These are phyloP conservation scores for Ceratopteris richardii DNA, from an alignment of 75 land plant genomes.

Conservation along the genomic window DNA sequence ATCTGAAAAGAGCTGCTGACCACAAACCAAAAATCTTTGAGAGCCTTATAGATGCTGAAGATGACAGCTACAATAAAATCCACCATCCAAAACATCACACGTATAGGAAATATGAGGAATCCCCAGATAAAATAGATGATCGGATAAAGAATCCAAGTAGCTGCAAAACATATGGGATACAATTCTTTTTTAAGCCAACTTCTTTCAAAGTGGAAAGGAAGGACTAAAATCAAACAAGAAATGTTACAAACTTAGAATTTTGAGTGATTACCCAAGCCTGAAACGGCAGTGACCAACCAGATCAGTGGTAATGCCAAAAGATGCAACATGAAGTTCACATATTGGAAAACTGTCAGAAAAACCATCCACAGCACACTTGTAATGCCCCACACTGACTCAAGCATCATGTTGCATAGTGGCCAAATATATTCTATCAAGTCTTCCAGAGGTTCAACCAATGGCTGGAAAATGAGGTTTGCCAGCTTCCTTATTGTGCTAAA, in stretches of 20 bases:
- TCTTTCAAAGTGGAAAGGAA: not conserved
- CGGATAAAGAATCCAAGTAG: constrained; percentile 41
- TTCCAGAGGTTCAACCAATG: constrained; percentile 50
- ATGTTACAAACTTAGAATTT: not conserved
- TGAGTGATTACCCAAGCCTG: constrained; percentile 43
- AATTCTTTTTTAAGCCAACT: not conserved
- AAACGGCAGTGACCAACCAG: constrained; percentile 22
- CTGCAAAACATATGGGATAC: constrained; percentile 31
- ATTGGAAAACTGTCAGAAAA: constrained; percentile 18
- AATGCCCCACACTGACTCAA: constrained; percentile 25
- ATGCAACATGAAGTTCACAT: constrained; percentile 18
- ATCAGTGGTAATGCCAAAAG: constrained; percentile 43
- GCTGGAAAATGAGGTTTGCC: constrained; percentile 35
- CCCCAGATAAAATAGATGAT: constrained; percentile 52
- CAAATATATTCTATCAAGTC: constrained; percentile 34
- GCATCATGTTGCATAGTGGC: constrained; percentile 50
- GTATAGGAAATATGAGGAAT: constrained; percentile 48
- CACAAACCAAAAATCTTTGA: constrained; percentile 27
- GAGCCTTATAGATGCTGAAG: constrained; percentile 19
- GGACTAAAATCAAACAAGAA: not conserved
- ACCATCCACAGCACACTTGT: constrained; percentile 21
- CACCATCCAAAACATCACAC: constrained; percentile 29
- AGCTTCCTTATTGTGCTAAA: constrained; percentile 39
- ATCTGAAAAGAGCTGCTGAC: constrained; percentile 38
- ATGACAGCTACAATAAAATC: constrained; percentile 28